Percentiles rank a stretch among this genome's conserved stretches.
phyloP scores from a whole-genome alignment of 1,139 yeast species.

The Candida dubliniensis region DNA sequence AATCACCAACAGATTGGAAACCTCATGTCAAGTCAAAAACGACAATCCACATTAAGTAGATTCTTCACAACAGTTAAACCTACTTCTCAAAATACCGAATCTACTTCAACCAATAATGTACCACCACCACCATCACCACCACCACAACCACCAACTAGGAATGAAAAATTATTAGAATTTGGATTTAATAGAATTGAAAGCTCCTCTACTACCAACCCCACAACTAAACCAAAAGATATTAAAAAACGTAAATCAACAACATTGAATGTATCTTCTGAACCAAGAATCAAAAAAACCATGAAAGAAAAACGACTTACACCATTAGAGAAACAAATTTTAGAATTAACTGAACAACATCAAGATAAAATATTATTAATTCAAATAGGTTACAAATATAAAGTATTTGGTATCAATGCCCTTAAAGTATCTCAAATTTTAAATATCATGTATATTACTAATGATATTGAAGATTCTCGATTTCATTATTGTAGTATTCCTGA shows the following conservation, averaged over 20 bases:
- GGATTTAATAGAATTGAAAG: too few relatives aligned
- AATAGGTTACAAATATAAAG: constrained; percentile 88
- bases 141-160: too few relatives aligned
- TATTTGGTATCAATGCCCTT: constrained; percentile 82
- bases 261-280: not conserved
- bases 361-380: constrained; percentile 79
- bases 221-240: not conserved
- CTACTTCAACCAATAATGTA: too few relatives aligned
- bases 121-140: too few relatives aligned
- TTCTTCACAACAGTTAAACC: too few relatives aligned
- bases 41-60: too few relatives aligned
- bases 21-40: too few relatives aligned
- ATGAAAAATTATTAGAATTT: too few relatives aligned
- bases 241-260: not conserved
- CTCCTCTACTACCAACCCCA: too few relatives aligned
- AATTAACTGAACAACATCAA: constrained; percentile 54
- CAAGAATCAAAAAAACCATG: not conserved
- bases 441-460: constrained; percentile 70
- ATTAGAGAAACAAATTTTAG: constrained; percentile 71
- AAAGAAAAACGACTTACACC: constrained; percentile 53
- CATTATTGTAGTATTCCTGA: constrained; percentile 89
- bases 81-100: too few relatives aligned
- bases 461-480: constrained; percentile 55
- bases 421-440: constrained; percentile 64
- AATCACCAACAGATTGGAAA: too few relatives aligned